A percentile compares a stretch with the other conserved stretches of the same genome.
Evolutionary conservation across 768 basidiomycete species (phyloP).

Genomic region (Albatrellus ellisii): DNA sequence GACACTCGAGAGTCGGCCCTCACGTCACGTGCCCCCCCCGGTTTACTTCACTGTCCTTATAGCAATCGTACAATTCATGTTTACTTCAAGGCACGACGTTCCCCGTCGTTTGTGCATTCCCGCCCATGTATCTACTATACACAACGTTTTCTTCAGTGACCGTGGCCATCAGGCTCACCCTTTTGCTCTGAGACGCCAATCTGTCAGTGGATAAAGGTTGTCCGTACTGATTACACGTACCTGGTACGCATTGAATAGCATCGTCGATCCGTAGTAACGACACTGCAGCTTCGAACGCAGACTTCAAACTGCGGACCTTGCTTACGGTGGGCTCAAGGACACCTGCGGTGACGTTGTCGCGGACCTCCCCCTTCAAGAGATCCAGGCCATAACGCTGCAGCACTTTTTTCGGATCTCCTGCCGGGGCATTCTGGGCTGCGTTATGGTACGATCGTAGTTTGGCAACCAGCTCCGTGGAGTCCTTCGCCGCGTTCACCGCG

Average conservation of each 20-base stretch:
- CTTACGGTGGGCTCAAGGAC: slow-evolving; percentile 94
- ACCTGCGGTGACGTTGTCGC: slow-evolving; percentile 90
- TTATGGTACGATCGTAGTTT: slow-evolving; percentile 96
- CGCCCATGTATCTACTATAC: slow-evolving; percentile 14
- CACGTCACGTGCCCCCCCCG: background rate
- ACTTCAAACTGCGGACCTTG: slow-evolving; percentile 95
- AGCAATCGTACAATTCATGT: background rate
- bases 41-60: background rate
- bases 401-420: slow-evolving; percentile 82
- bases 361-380: slow-evolving; percentile 84
- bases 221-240: slow-evolving; percentile 29
- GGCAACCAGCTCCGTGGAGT: slow-evolving; percentile 93
- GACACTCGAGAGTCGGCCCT: background rate
- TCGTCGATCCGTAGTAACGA: slow-evolving; percentile 92
- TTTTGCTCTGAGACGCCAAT: slow-evolving; percentile 43
- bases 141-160: slow-evolving; percentile 30
- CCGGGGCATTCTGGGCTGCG: slow-evolving; percentile 85
- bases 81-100: background rate
- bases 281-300: slow-evolving; percentile 92
- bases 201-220: slow-evolving; percentile 2
- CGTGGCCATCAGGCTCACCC: slow-evolving; percentile 60
- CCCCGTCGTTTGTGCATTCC: background rate
- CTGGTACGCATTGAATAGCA: slow-evolving; percentile 83
- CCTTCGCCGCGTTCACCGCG: slow-evolving; percentile 96
- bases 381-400: slow-evolving; percentile 91